Conservation (phyloP, 768 basidiomycete genomes). For the Mrakia blollopis region DNA sequence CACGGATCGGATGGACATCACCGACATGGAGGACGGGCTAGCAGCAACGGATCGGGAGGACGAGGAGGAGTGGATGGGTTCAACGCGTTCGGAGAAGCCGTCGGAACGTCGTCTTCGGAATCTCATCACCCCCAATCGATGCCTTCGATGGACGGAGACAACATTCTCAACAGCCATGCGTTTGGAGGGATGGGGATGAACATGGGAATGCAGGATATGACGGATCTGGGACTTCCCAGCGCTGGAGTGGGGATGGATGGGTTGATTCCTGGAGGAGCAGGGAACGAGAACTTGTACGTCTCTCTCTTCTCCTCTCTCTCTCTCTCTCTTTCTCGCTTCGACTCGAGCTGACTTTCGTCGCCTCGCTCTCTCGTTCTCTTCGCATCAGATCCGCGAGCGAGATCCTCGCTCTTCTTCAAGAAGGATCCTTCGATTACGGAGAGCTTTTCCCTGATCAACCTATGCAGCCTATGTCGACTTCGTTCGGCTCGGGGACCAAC, state of each 20-base stretch:
- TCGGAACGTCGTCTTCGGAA: background rate
- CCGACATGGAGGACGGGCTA: background rate
- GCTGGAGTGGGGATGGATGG: slow-evolving; percentile 29
- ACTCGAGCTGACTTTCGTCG: background rate
- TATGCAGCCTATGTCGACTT: background rate
- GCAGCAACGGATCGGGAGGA: background rate
- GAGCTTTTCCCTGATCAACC: slow-evolving; percentile 26
- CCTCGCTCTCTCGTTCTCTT: background rate
- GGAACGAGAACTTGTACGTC: slow-evolving; percentile 30
- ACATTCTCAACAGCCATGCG: background rate
- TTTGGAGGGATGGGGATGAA: background rate
- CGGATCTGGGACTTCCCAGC: slow-evolving; percentile 28
- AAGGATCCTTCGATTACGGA: slow-evolving; percentile 25
- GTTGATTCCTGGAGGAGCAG: slow-evolving; percentile 22
- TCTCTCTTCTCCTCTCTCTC: background rate
- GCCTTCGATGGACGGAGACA: background rate
- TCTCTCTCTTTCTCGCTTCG: background rate
- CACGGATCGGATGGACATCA: background rate
- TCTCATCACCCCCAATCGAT: background rate
- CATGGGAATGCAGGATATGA: slow-evolving; percentile 14
- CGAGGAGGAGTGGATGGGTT: slow-evolving; percentile 24
- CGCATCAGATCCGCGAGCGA: slow-evolving; percentile 19
- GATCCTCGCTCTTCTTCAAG: slow-evolving; percentile 22
- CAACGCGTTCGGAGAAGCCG: slow-evolving; percentile 29
- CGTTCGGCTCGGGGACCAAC: background rate